phyloP scores from a whole-genome alignment of 228 moss, liverwort and hornwort species.

The Sphagnum magellanicum region DNA sequence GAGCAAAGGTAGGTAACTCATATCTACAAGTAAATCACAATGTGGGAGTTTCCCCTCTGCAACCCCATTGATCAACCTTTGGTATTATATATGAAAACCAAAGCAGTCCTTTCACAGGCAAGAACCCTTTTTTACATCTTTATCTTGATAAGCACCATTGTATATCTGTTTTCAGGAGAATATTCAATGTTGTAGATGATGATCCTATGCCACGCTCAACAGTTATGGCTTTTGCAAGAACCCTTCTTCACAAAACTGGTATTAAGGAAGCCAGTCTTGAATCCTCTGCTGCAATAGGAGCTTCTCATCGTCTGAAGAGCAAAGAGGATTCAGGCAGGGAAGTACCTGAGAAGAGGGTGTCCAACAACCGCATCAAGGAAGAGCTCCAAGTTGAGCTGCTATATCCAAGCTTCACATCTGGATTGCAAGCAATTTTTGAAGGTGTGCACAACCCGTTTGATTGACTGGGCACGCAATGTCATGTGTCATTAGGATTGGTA shows the following conservation, averaged over 20 bases:
- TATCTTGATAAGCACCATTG: background rate
- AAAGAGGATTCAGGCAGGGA: background rate
- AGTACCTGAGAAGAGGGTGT: slow-evolving; percentile 62
- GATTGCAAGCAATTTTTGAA: slow-evolving; percentile 34
- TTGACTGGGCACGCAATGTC: slow-evolving; percentile 1
- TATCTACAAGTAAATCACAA: too few species aligned
- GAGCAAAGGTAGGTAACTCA: too few species aligned
- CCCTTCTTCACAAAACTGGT: slow-evolving; percentile 19
- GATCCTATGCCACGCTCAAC: slow-evolving; percentile 56
- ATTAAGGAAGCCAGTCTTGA: background rate
- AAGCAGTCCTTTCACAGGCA: too few species aligned
- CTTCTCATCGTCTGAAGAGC: background rate
- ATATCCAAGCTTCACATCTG: slow-evolving; percentile 42
- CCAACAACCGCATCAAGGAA: slow-evolving; percentile 47
- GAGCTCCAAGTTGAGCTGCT: slow-evolving; percentile 48
- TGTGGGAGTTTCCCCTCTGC: too few species aligned
- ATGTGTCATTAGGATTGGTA: too few species aligned
- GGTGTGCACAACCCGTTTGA: slow-evolving; percentile 13
- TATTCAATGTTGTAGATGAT: slow-evolving; percentile 81
- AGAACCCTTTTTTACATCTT: too few species aligned
- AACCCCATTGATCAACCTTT: too few species aligned
- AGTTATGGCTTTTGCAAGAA: slow-evolving; percentile 44
- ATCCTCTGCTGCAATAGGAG: background rate
- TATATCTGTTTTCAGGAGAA: slow-evolving; percentile 10
- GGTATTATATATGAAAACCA: too few species aligned